These are phyloP conservation scores for Beauveria brongniartii DNA, from an alignment of 2,329 filamentous ascomycete species.

Conservation along the genomic window DNA sequence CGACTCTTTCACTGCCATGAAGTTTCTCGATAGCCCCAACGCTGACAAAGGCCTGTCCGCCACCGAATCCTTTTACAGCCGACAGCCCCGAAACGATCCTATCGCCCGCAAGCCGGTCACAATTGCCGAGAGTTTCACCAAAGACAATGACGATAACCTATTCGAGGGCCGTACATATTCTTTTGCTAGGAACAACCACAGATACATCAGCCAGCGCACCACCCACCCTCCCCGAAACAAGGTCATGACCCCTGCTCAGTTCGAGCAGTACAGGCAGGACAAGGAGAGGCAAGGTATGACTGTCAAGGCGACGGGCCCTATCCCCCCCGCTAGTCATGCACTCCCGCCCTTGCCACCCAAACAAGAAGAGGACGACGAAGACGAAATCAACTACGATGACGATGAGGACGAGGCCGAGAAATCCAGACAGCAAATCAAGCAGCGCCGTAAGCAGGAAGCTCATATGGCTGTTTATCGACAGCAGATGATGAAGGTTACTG, in stretches of 20 bases:
- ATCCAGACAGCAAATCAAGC: constrained; percentile 62
- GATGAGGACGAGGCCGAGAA: constrained; percentile 76
- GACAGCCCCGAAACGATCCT: constrained; percentile 13
- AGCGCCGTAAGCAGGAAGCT: constrained; percentile 80
- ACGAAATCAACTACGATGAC: constrained; percentile 59
- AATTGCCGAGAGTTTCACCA: constrained; percentile 22
- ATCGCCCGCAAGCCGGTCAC: constrained; percentile 1
- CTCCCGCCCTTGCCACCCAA: background rate
- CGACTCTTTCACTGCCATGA: constrained; percentile 43
- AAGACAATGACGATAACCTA: constrained; percentile 43
- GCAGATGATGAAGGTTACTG: constrained; percentile 94
- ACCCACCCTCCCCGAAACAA: constrained; percentile 50
- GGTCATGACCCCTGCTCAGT: constrained; percentile 85
- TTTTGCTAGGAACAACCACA: constrained; percentile 28
- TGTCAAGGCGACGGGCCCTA: constrained; percentile 30
- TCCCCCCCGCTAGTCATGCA: background rate
- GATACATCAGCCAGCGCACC: constrained; percentile 24
- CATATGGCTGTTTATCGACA: constrained; percentile 85
- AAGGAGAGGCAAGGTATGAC: constrained; percentile 51
- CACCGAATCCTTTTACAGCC: constrained; percentile 12
- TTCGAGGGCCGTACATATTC: constrained; percentile 41
- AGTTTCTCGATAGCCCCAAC: constrained; percentile 30
- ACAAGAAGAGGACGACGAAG: constrained; percentile 54
- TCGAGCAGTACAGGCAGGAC: constrained; percentile 71
- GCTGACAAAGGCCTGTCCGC: constrained; percentile 8